Evolutionary conservation across 345 rosid species (phyloP), one percentile per base, ranked within the genome.

Genomic region (Populus euphratica): DNA sequence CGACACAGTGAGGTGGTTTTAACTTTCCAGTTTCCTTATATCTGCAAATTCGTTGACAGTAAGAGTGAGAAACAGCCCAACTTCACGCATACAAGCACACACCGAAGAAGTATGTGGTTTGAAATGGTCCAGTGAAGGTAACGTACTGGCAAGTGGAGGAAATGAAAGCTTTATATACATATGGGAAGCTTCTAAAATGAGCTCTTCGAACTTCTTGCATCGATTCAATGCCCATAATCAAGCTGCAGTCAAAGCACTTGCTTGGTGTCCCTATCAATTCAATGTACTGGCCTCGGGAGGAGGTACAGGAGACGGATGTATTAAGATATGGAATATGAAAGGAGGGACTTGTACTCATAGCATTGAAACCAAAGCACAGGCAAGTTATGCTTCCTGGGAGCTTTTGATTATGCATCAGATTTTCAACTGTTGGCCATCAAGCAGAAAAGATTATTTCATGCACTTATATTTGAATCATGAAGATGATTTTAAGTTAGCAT

Each of bases 271-370:
- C 13, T 82, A 84, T 71, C 89, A 84, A 68, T 76, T 76, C 33
- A 80, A 84, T 49, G 81, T 84, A n/a, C 90, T 89, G 70, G 89
- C 90, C 66, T 86, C 92, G 8, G 92, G 92, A 72, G 90, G 90
- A 33, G 92, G 92, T 66, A 76, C 86, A 29, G 63, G 39, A 29
- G 92, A 89, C 78, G 87, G 90, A 27, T 77, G 83, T 41, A 84
- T 89, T 39, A 87, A 82, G 77, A 52, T 84, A 74, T 89, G 89
- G 90, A 84, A 87, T 67, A 69, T 64, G 6, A 82, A 83, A 36
- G 78, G 68, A 2, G 92, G 92, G 21, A 50, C 38, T 18, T 86
- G 89, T 73, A 78, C 85, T 14, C 35, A 29, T 71, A 83, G 77
- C 68, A 39, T 81, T 29, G 78, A 83, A 18, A 84, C 90, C 62